Base-by-base conservation (phyloP, 83 land plant genomes). In the Larix sibirica region DNA sequence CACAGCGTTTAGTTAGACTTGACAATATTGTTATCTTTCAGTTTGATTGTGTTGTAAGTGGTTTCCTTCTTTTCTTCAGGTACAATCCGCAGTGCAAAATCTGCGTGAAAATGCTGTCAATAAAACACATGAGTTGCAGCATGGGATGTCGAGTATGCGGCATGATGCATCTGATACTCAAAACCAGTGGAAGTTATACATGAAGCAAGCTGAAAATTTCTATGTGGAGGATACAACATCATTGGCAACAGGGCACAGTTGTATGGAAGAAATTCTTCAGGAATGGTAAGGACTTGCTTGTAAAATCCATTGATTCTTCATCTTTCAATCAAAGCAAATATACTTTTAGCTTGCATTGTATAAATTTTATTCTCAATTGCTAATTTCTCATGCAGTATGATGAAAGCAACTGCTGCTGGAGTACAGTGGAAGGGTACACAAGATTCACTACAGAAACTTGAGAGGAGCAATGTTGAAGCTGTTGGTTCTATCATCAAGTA, bases 351-450 rank as follows among this genome's bases (percentile, higher is more conserved):
- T 50, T 2, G 13, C 8, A 36, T 60, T 82, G 28, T 20, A 59
- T 70, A 28, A 28, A 2, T 73, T 31, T 12, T 69, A 67, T 12
- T 78, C 47, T 14, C 3, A 40, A 24, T 33, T 3, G 33, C 60
- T 88, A 89, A 79, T 82, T 81, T 82, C 50, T 26, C 20, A 79
- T 64, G 33, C 73, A 54, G 80, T 20, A 33, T 31, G 61, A 54
- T 80, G 82, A 59, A 73, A 73, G 54, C 47, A 62, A 42, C 64
- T 83, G 62, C 87, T 83, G 89, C 89, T 76, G 74, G 89, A 64
- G 77, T 86, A 82, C 92, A 92, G 62, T 92, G 94, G 96, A 85
- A 56, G 64, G 79, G 60, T 77, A 94, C 93, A 61, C 86, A 80
- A 68, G 54, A 73, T 14, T 83, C 83, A n/a, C 36, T 86, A 56